phyloP scores from a whole-genome alignment of 2,329 filamentous ascomycete genomes.

The Xylariaceae sp. region DNA sequence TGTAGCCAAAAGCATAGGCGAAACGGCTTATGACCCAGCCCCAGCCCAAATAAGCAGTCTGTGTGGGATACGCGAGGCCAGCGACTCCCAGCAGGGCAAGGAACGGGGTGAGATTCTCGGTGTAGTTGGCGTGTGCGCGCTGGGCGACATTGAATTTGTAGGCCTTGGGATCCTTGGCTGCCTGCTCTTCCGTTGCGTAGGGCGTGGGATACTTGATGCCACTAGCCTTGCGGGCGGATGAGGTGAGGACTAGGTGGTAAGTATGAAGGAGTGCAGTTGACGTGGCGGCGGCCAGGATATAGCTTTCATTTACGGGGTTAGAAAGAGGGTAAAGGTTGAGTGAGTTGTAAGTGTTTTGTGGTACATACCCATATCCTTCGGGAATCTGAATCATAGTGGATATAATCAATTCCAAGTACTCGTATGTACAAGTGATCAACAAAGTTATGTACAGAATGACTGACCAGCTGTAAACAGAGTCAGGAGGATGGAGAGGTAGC shows the following conservation, averaged over 20 bases:
- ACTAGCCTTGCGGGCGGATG: slow-evolving; percentile 47
- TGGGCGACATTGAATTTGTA: slow-evolving; percentile 57
- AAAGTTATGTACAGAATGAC: too few relatives aligned
- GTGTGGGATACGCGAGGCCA: slow-evolving; percentile 51
- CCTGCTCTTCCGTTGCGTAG: slow-evolving; percentile 53
- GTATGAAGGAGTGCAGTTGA: slow-evolving; percentile 56
- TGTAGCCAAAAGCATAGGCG: slow-evolving; percentile 55
- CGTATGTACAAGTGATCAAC: too few relatives aligned
- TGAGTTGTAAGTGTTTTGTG: too few relatives aligned
- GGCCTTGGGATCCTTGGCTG: slow-evolving; percentile 50
- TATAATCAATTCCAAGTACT: too few relatives aligned
- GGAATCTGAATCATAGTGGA: too few relatives aligned
- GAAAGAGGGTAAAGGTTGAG: too few relatives aligned
- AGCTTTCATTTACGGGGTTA: too few relatives aligned
- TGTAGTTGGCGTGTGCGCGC: slow-evolving; percentile 54
- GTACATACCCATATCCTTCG: too few relatives aligned
- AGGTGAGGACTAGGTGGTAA: slow-evolving; percentile 47
- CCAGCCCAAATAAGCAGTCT: slow-evolving; percentile 46
- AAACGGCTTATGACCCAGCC: slow-evolving; percentile 51
- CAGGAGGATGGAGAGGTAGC: too few relatives aligned
- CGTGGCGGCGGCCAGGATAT: slow-evolving; percentile 56
- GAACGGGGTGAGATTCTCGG: slow-evolving; percentile 55
- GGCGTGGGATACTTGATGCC: slow-evolving; percentile 53
- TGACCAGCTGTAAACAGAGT: too few relatives aligned
- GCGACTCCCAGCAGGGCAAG: slow-evolving; percentile 51